Percentiles rank a stretch among this genome's conserved stretches.
Evolutionary conservation across 1,139 yeast species (phyloP).

Genomic region (Scheffersomyces stambukii): DNA sequence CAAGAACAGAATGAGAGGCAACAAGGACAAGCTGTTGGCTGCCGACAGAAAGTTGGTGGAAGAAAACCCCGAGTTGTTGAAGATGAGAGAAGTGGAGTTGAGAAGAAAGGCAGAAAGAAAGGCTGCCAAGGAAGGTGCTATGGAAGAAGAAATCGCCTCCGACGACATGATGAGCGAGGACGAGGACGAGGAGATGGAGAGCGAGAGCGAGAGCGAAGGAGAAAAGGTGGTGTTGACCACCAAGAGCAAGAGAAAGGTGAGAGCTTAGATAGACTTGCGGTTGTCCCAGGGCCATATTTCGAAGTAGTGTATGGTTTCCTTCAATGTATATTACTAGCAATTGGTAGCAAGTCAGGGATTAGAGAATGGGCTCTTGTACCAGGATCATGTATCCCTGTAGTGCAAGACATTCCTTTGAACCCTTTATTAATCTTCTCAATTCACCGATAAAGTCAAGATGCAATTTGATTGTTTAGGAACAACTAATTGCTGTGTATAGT

Average conservation of each 20-base stretch:
- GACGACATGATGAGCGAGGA: conserved; percentile 18
- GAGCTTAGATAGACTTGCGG: too few species aligned
- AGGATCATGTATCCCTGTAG: too few species aligned
- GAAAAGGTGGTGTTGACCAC: conserved; percentile 73
- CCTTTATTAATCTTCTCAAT: too few species aligned
- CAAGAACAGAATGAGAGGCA: conserved; percentile 99
- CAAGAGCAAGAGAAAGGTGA: conserved; percentile 45
- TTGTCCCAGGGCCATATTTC: not conserved
- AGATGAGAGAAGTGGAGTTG: conserved; percentile 89
- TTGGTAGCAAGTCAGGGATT: not conserved
- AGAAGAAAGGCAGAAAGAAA: conserved; percentile 73
- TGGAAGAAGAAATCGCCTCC: conserved; percentile 30
- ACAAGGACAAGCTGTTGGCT: conserved; percentile 80
- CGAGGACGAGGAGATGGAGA: conserved; percentile 37
- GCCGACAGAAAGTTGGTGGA: conserved; percentile 88
- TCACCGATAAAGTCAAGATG: too few species aligned
- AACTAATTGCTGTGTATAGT: too few species aligned
- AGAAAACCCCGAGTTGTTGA: conserved; percentile 80
- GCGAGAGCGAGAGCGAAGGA: conserved; percentile 24
- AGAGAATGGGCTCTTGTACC: not conserved
- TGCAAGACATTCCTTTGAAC: too few species aligned
- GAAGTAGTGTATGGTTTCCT: too few species aligned
- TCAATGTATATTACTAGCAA: conserved; percentile 1
- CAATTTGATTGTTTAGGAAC: too few species aligned
- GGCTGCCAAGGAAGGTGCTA: conserved; percentile 55